Percentiles rank a stretch among this genome's conserved stretches.
Evolutionary conservation across 306 rosid species (phyloP).

Genomic region (Biancaea sappan): DNA sequence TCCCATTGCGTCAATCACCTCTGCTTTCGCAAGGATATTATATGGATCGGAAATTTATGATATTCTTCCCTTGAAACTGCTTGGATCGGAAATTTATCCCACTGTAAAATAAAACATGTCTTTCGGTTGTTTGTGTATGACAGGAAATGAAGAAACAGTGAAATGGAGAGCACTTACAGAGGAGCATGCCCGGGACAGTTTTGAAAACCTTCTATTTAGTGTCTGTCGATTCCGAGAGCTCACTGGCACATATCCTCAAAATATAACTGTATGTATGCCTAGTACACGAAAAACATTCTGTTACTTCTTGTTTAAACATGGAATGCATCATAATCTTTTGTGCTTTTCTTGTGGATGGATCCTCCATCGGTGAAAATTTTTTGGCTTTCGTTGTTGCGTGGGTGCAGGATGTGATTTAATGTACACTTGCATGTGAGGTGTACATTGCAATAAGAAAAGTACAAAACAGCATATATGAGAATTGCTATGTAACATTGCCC

Average conservation of each 20-base stretch:
- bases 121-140: conserved; percentile 30
- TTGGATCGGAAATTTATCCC: neutral
- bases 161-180: conserved; percentile 86
- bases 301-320: conserved; percentile 13
- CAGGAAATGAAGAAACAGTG: conserved; percentile 69
- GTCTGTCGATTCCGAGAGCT: conserved; percentile 93
- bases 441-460: neutral
- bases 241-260: conserved; percentile 79
- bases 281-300: conserved; percentile 8
- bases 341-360: conserved; percentile 13
- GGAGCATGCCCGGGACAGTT: conserved; percentile 97
- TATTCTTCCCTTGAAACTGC: neutral
- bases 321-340: neutral
- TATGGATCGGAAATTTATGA: too few relatives aligned
- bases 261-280: conserved; percentile 70
- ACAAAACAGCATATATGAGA: neutral
- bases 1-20: neutral
- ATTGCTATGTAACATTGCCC: neutral
- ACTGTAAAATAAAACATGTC: neutral
- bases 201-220: conserved; percentile 93
- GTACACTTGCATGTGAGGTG: neutral
- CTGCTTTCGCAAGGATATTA: too few relatives aligned
- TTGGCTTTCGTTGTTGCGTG: neutral
- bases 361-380: neutral
- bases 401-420: too few relatives aligned